These are phyloP conservation scores for Trypanosoma theileri DNA, from an alignment of 208 protist species.

Conservation along the genomic window DNA sequence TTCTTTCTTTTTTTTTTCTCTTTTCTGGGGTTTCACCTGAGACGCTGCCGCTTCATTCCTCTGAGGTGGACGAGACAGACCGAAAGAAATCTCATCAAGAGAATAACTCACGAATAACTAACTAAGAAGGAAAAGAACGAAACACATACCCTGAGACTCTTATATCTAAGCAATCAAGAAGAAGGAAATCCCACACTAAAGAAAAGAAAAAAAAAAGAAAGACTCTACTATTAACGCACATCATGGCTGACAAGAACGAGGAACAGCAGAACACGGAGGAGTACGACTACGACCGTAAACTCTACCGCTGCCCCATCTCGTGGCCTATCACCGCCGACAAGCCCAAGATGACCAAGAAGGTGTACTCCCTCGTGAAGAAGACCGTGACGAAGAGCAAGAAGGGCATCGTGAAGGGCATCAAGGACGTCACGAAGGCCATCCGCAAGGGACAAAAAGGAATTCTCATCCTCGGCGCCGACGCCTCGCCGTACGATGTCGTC, in stretches of 20 bases:
- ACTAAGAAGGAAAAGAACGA: background rate
- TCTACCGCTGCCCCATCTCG: slow-evolving; percentile 92
- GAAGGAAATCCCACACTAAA: background rate
- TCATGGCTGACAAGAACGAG: slow-evolving; percentile 29
- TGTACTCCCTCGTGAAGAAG: slow-evolving; percentile 93
- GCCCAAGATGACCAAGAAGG: slow-evolving; percentile 95
- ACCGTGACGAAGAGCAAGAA: slow-evolving; percentile 88
- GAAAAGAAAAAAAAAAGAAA: background rate
- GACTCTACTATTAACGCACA: slow-evolving; percentile 2
- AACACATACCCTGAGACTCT: background rate
- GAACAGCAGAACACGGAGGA: slow-evolving; percentile 52
- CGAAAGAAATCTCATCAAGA: no score
- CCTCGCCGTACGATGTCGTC: slow-evolving; percentile 93
- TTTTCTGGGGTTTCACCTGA: no score
- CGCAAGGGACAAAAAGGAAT: slow-evolving; percentile 92
- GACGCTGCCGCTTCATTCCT: no score
- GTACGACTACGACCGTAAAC: slow-evolving; percentile 92
- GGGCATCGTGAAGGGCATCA: slow-evolving; percentile 91
- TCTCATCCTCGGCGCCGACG: slow-evolving; percentile 89
- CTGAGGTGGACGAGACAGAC: no score
- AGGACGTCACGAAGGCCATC: slow-evolving; percentile 93
- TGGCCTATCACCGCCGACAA: slow-evolving; percentile 89
- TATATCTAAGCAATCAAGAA: background rate
- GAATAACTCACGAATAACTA: background rate
- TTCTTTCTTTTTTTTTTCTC: background rate